Base-by-base conservation (phyloP, 495 filamentous ascomycete species). In the Penicillium waksmanii region DNA sequence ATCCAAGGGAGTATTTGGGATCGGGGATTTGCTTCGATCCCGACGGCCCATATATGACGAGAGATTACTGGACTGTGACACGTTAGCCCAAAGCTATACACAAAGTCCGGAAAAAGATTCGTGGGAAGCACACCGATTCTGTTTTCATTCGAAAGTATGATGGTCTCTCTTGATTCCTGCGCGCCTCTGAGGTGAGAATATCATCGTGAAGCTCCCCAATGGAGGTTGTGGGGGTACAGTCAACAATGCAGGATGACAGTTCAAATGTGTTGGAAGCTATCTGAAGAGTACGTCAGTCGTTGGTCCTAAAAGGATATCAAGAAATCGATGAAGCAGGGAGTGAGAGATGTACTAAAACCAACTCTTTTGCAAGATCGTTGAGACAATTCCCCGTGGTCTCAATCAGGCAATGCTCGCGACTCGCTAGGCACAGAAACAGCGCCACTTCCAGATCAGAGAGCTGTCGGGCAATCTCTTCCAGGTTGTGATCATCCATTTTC, bases 361-460 rank as follows among this genome's bases (percentile, higher is more conserved):
- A 76, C 68, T 96, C 91, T 42, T 86, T 78, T 42, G 85, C 81
- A 31, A 96, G 76, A 57, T 84, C 80, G 68, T 89, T 77, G 44
- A 93, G 67, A 54, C 74, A 77, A 33, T 82, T 75, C 21, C 77
- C 73, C 10, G 88, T 86, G 42, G 89, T 89, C 72, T 89, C 87
- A 66, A 98, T 85, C 57, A 97, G 86, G 72, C 92, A 97, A 68
- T 98, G 94, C 73, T 95, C 88, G 55, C 85, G 83, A 23, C 87
- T 84, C 55, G 89, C 79, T 31, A 97, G 83, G 65, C 86, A 94
- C 51, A 97, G 80, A 19, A 97, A 81, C 12, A 88, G 75, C 25
- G 95, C 95, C 43, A 98, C 84, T 74, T 97, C 93, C 48, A 97
- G 81, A 73, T 97, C 95, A 55, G 89, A 92, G 43, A 98, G 78